A percentile compares a stretch with the other conserved stretches of the same genome.
These are phyloP conservation scores for Rehmannia glutinosa DNA, from an alignment of 257 asterid species.

Conservation along the genomic window DNA sequence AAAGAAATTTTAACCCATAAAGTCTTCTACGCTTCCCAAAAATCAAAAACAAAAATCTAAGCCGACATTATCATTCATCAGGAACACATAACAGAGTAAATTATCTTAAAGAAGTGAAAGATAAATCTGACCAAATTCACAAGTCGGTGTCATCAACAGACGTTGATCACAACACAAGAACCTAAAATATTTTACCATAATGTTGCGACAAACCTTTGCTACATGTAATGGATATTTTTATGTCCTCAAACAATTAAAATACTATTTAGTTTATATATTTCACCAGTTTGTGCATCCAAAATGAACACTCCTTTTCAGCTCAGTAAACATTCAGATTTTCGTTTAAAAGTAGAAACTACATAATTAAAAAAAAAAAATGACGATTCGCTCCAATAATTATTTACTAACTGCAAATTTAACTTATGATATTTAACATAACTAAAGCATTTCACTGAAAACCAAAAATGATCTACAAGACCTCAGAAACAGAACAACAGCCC, in stretches of 20 bases:
- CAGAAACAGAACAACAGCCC: conserved; percentile 26
- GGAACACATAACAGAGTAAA: neutral
- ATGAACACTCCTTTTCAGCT: neutral
- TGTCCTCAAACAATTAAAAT: neutral
- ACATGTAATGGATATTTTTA: no score
- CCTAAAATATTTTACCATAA: no score
- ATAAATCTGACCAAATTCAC: neutral
- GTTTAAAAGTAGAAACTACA: neutral
- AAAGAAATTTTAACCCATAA: neutral
- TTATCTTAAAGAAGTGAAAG: neutral
- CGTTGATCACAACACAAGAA: neutral
- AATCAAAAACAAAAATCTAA: no score
- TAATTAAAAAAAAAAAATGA: neutral
- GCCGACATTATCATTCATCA: no score
- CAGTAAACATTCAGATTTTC: neutral
- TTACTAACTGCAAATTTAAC: neutral
- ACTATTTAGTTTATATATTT: neutral
- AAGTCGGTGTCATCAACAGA: neutral
- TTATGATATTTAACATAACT: neutral
- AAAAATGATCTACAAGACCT: neutral
- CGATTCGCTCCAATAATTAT: neutral
- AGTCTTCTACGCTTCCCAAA: neutral
- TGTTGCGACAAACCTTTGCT: no score
- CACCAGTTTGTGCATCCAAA: conserved; percentile 1
- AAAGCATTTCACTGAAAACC: neutral